Evolutionary conservation across 306 rosid genomes (phyloP), one percentile per base, ranked within the genome.

Genomic region (Glycyrrhiza uralensis): DNA sequence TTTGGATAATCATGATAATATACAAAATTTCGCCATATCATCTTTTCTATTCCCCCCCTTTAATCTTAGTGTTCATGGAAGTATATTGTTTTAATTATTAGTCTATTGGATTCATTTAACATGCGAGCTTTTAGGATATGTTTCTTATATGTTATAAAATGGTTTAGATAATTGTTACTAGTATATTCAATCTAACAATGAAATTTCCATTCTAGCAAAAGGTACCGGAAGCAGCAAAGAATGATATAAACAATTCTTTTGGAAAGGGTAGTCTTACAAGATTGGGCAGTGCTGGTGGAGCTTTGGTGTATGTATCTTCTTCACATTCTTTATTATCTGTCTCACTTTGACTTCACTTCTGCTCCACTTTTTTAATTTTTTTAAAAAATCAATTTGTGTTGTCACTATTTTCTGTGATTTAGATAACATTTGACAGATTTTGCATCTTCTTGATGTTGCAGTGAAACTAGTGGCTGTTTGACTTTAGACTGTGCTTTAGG

Each of bases 391-490:
- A n/a, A n/a, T n/a, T n/a, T 60, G 8, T 51, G 30, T 55, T 55
- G 61, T 57, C 45, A 33, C 33, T n/a, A 49, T 75, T 74, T 72
- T 76, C 45, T 75, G 54, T 61, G 52, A 39, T 69, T 74, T 82
- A 15, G 69, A 58, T 35, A 42, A 79, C 55, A 61, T 17, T 45
- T 71, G 55, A 52, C 73, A 22, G 9, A 60, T 49, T 55, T 32
- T 71, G 20, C 47, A 6, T 70, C 47, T 32, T 41, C 78, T 74
- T 75, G 41, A 29, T 56, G 41, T 76, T 81, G 78, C 89, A 94
- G 98, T 68, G 99, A 94, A 85, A 94, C 99, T 6, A 94, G 97
- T 86, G 99, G 99, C 66, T 94, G 97, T 79, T 89, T 94, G 89
- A 84, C 95, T 9, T 81, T 94, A 78, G 99, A 94, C 87, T 88